Evolutionary conservation across 2,329 filamentous ascomycete species (phyloP).

Genomic region (Nemania sp.): DNA sequence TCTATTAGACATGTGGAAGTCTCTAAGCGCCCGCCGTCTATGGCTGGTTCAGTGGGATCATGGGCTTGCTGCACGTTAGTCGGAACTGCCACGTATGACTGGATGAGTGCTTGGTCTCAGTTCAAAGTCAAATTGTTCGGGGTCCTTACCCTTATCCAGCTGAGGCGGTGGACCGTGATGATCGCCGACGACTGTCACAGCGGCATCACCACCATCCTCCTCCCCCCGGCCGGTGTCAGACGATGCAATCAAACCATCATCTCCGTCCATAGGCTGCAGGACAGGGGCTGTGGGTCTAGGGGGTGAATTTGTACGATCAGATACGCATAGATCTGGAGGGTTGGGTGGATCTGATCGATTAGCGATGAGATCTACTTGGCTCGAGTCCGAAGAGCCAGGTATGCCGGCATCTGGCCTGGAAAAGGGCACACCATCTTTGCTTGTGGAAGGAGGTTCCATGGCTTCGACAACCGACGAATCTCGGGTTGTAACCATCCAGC

Average conservation of each 20-base stretch:
- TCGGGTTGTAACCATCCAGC: constrained; percentile 27
- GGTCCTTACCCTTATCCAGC: constrained; percentile 34
- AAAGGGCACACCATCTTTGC: constrained; percentile 11
- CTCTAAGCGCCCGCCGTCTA: not conserved
- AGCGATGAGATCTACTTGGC: constrained; percentile 29
- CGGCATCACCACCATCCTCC: not conserved
- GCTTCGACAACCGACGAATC: constrained; percentile 8
- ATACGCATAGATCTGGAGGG: constrained; percentile 32
- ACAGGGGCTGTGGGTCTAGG: constrained; percentile 30
- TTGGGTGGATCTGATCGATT: constrained; percentile 36
- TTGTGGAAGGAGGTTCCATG: constrained; percentile 22
- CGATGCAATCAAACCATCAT: constrained; percentile 4
- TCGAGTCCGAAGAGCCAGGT: constrained; percentile 18
- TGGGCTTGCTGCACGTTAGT: constrained; percentile 2
- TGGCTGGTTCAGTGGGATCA: constrained; percentile 2
- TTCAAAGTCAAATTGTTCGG: constrained; percentile 8
- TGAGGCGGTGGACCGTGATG: not conserved
- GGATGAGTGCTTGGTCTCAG: not conserved
- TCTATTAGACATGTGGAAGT: not conserved
- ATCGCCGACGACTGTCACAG: not conserved
- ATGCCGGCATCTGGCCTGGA: constrained; percentile 18
- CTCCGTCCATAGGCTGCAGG: not conserved
- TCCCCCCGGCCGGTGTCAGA: not conserved
- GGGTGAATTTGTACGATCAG: constrained; percentile 17
- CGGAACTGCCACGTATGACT: not conserved